Evolutionary conservation across 495 filamentous ascomycete genomes (phyloP).

Genomic region (Aspergillus cavernicola): DNA sequence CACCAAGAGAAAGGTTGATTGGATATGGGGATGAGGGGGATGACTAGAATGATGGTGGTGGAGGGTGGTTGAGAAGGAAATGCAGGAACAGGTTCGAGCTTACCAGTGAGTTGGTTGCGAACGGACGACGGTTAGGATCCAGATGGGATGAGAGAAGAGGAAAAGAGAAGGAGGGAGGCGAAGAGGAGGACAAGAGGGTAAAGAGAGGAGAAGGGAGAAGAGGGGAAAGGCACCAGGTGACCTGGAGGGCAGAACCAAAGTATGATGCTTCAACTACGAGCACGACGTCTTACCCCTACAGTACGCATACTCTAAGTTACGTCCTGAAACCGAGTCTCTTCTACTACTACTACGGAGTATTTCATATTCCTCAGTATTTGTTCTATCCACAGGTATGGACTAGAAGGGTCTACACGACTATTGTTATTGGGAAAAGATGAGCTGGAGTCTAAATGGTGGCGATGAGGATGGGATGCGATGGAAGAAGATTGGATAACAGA

Average conservation of each 20-base stretch:
- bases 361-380: no score
- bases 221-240: slow-evolving; percentile 32
- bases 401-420: no score
- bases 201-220: slow-evolving; percentile 17
- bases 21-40: neutral
- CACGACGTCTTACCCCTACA: neutral
- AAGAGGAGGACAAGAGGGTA: slow-evolving; percentile 19
- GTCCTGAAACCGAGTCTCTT: no score
- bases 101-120: slow-evolving; percentile 17
- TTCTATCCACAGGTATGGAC: no score
- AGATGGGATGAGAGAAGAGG: slow-evolving; percentile 23
- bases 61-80: slow-evolving; percentile 11
- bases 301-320: neutral
- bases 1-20: neutral
- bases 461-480: slow-evolving; percentile 2
- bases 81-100: slow-evolving; percentile 21
- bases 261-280: neutral
- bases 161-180: slow-evolving; percentile 17
- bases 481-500: neutral
- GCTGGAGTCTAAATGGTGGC: no score
- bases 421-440: no score
- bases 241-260: slow-evolving; percentile 16
- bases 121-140: slow-evolving; percentile 19
- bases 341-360: no score
- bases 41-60: neutral